Conservation (phyloP, 1,139 yeast species). For the Kurtzmaniella quercitrusa region DNA sequence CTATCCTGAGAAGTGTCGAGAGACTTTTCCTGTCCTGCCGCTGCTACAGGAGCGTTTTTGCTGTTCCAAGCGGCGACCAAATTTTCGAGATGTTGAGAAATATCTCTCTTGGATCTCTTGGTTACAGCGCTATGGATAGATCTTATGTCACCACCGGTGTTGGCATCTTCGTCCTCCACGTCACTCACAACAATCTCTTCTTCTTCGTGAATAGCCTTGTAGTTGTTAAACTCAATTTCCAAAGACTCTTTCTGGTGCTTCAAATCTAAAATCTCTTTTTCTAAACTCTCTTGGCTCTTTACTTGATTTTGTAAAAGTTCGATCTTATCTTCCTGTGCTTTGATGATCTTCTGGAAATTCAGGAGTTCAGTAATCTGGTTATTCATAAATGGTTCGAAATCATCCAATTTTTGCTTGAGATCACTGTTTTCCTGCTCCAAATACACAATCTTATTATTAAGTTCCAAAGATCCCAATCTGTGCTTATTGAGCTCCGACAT, state of each 20-base stretch:
- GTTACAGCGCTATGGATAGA: conserved; percentile 26
- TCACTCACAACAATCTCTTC: conserved; percentile 24
- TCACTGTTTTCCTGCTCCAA: conserved; percentile 44
- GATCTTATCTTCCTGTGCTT: conserved; percentile 49
- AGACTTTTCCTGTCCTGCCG: conserved; percentile 6
- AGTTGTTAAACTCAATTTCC: conserved; percentile 41
- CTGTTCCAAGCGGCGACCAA: conserved; percentile 36
- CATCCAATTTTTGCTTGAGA: conserved; percentile 36
- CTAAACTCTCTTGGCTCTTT: conserved; percentile 40
- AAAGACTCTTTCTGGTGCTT: conserved; percentile 42
- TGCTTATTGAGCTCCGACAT: conserved; percentile 34
- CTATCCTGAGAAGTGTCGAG: conserved; percentile 11
- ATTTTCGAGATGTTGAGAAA: conserved; percentile 36
- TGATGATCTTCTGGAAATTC: conserved; percentile 51
- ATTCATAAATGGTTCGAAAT: conserved; percentile 53
- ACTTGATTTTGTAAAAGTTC: conserved; percentile 37
- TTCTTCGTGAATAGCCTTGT: conserved; percentile 33
- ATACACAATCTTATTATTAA: conserved; percentile 42
- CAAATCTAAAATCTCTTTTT: conserved; percentile 46
- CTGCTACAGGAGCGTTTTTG: conserved; percentile 5
- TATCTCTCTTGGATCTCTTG: conserved; percentile 26
- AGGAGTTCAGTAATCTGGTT: conserved; percentile 52
- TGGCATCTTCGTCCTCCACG: conserved; percentile 18
- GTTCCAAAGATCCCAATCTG: conserved; percentile 40
- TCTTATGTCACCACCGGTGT: conserved; percentile 13